Evolutionary conservation across 495 filamentous ascomycete genomes (phyloP).

Genomic region (Penicillium argentinense): DNA sequence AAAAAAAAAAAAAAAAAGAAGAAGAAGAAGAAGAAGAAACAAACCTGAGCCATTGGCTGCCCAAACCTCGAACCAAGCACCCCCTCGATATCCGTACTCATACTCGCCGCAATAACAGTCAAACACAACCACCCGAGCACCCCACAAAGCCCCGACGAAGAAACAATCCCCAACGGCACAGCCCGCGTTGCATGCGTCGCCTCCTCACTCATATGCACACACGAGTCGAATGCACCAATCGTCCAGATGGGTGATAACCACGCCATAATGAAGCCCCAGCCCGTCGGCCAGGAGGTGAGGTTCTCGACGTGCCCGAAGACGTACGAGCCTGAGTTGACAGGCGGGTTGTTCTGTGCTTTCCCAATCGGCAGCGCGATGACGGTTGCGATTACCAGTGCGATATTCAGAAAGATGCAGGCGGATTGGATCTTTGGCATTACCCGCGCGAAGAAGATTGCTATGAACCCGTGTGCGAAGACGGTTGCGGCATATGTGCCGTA

Average conservation of each 20-base stretch:
- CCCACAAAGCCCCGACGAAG: slow-evolving; percentile 38
- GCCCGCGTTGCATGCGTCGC: slow-evolving; percentile 61
- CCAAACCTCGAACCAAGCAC: slow-evolving; percentile 36
- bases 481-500: slow-evolving; percentile 64
- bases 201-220: slow-evolving; percentile 65
- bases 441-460: slow-evolving; percentile 54
- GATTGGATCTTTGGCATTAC: slow-evolving; percentile 69
- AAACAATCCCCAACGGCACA: slow-evolving; percentile 61
- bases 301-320: slow-evolving; percentile 50
- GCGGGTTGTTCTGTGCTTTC: slow-evolving; percentile 28
- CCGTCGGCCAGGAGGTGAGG: slow-evolving; percentile 58
- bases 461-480: slow-evolving; percentile 57
- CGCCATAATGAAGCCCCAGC: slow-evolving; percentile 64
- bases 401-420: slow-evolving; percentile 60
- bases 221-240: slow-evolving; percentile 56
- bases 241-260: slow-evolving; percentile 71
- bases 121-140: slow-evolving; percentile 58
- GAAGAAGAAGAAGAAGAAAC: no score
- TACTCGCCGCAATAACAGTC: slow-evolving; percentile 40
- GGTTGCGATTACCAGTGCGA: slow-evolving; percentile 62
- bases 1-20: no score
- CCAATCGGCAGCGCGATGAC: slow-evolving; percentile 67
- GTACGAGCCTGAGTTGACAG: slow-evolving; percentile 38
- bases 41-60: slow-evolving; percentile 49
- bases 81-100: slow-evolving; percentile 37